phyloP scores from a whole-genome alignment of 495 filamentous ascomycete genomes.

The Aspergillus haitiensis region DNA sequence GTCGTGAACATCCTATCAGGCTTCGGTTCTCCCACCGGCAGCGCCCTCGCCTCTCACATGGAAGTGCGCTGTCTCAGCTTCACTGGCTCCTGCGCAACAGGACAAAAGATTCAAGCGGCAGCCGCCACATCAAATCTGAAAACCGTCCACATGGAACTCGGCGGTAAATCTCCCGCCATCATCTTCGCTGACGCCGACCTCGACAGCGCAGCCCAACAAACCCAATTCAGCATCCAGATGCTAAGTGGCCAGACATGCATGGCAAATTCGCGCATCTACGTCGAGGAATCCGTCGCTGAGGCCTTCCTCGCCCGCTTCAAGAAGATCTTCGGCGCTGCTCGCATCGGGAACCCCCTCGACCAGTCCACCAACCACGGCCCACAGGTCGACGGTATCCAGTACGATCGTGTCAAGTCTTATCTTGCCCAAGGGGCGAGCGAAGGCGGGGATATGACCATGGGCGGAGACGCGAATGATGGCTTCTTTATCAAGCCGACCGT shows the following conservation, averaged over 20 bases:
- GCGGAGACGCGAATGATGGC: conserved; percentile 64
- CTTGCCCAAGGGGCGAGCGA: conserved; percentile 74
- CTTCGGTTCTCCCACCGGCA: conserved; percentile 52
- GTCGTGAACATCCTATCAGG: conserved; percentile 58
- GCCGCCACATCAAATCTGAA: conserved; percentile 81
- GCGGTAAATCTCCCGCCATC: conserved; percentile 84
- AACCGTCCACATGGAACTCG: conserved; percentile 89
- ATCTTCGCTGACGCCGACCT: conserved; percentile 89
- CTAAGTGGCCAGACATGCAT: conserved; percentile 92
- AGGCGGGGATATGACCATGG: conserved; percentile 62
- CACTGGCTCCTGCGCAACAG: conserved; percentile 81
- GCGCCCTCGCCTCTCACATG: conserved; percentile 51
- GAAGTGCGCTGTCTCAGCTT: conserved; percentile 86
- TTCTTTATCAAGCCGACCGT: conserved; percentile 71
- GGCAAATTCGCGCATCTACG: conserved; percentile 82
- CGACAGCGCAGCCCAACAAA: conserved; percentile 78
- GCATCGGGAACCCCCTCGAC: conserved; percentile 75
- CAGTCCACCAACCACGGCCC: conserved; percentile 76
- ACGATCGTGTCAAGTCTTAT: conserved; percentile 74
- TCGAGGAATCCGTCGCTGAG: conserved; percentile 78
- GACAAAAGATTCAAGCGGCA: conserved; percentile 82
- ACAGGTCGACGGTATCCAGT: conserved; percentile 80
- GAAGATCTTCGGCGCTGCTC: conserved; percentile 60
- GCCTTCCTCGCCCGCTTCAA: conserved; percentile 72
- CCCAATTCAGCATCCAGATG: conserved; percentile 65